A percentile compares a stretch with the other conserved stretches of the same genome.
phyloP scores from a whole-genome alignment of 2,329 filamentous ascomycete species.

The Diaporthe velutina region DNA sequence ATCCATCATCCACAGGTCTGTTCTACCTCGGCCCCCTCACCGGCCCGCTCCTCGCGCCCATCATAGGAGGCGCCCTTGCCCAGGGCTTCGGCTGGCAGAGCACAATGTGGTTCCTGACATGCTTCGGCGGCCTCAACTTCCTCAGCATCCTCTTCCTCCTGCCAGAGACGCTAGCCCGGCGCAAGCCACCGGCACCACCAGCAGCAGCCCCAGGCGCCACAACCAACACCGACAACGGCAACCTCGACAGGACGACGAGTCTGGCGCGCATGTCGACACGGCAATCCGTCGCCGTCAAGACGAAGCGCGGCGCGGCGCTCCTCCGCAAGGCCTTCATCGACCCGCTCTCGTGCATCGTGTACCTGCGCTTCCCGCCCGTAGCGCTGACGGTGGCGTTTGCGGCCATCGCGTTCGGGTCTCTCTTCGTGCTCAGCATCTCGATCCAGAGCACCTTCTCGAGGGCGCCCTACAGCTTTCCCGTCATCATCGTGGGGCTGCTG shows the following conservation, averaged over 20 bases:
- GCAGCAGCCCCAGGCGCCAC: constrained; percentile 30
- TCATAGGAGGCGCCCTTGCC: constrained; percentile 81
- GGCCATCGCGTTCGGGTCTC: constrained; percentile 78
- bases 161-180: constrained; percentile 72
- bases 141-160: constrained; percentile 70
- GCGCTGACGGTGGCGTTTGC: constrained; percentile 80
- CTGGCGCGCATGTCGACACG: constrained; percentile 69
- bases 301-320: constrained; percentile 64
- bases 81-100: constrained; percentile 79
- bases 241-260: constrained; percentile 30
- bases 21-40: constrained; percentile 85
- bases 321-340: constrained; percentile 76
- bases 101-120: constrained; percentile 82
- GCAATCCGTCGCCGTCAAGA: constrained; percentile 70
- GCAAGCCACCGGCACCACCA: constrained; percentile 41
- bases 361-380: constrained; percentile 81
- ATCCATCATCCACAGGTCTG: constrained; percentile 47
- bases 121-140: constrained; percentile 73
- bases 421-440: constrained; percentile 84
- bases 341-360: constrained; percentile 77
- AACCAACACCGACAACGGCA: background rate
- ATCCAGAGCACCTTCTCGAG: constrained; percentile 77
- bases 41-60: constrained; percentile 81
- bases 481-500: constrained; percentile 78
- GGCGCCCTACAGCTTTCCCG: constrained; percentile 76